A percentile compares a stretch with the other conserved stretches of the same genome.
These are phyloP conservation scores for Phaeophleospora eucalypticola DNA, from an alignment of 2,329 filamentous ascomycete species.

Conservation along the genomic window DNA sequence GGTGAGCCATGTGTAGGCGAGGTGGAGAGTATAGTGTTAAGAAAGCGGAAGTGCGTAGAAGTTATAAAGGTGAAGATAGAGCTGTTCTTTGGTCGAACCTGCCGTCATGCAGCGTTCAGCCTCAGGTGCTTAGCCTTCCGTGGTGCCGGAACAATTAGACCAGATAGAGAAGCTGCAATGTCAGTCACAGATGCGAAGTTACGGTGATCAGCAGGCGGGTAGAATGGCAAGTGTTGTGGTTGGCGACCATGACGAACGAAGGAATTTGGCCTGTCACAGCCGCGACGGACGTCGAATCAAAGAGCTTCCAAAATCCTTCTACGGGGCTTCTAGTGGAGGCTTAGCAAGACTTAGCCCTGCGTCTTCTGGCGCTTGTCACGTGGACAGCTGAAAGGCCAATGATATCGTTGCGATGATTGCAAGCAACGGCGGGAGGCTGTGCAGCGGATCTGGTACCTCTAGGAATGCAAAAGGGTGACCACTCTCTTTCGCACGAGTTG, in stretches of 20 bases:
- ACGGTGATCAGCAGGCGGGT: neutral
- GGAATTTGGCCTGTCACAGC: neutral
- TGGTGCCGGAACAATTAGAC: neutral
- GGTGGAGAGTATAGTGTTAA: neutral
- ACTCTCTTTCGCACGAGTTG: too few species aligned
- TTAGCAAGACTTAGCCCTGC: neutral
- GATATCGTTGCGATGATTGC: neutral
- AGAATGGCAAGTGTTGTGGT: neutral
- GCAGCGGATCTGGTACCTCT: neutral
- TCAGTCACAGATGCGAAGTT: constrained; percentile 1
- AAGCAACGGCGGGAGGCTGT: neutral
- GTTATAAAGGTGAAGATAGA: neutral
- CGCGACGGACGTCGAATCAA: neutral
- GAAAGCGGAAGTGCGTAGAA: neutral
- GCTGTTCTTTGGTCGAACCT: neutral
- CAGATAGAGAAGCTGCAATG: neutral
- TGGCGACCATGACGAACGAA: too few species aligned
- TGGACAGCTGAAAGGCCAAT: neutral
- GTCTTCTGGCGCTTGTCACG: neutral
- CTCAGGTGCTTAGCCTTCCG: neutral
- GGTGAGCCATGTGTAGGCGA: neutral
- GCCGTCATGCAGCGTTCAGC: neutral
- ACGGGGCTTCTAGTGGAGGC: neutral
- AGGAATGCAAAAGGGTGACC: too few species aligned
- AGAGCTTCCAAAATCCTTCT: neutral